Base-by-base conservation (phyloP, 306 rosid genomes). In the Vicia villosa region DNA sequence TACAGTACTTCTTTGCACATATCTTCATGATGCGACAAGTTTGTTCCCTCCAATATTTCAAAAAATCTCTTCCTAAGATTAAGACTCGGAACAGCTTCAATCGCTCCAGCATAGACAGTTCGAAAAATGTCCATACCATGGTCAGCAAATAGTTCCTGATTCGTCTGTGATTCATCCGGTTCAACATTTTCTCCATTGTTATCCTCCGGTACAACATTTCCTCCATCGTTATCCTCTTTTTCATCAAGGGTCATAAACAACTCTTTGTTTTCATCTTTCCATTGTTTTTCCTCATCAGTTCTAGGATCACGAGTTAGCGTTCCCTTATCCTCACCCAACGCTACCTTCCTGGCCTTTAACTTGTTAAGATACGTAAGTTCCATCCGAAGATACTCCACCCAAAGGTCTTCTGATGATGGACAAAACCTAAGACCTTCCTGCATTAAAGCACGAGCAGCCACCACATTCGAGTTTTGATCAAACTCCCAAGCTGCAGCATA, bases 401-500 rank as follows among this genome's bases (percentile, higher is more conserved):
- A 94, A 26, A 94, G 92, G 30, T 90, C 92, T 81, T 88, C 97
- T 0, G 98, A 90, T 54, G 72, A 69, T 10, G 86, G 83, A 61
- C 95, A 88, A 72, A 84, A 86, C 80, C 97, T 87, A 74, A 94
- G 85, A 74, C 97, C 98, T 56, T 73, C 87, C 63, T 84, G 89
- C 98, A 94, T 94, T 55, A 89, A 80, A 84, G 91, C 86, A 61
- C 97, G 98, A 8, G 97, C 96, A 36, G 96, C 86, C 32, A 76
- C 82, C 11, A 87, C 92, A 77, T 94, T 94, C 70, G 81, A 76
- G 83, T 87, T 87, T 59, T 80, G 86, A 82, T 88, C 97, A 65
- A 94, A 94, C 81, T 94, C 98, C 98, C 98, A 94, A 83, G 96
- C 95, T 21, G 98, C 98, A 72, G 96, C 96, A 82, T 94, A 94